Conservation (phyloP, 352 stramenopile species). For the Lagenidium giganteum region DNA sequence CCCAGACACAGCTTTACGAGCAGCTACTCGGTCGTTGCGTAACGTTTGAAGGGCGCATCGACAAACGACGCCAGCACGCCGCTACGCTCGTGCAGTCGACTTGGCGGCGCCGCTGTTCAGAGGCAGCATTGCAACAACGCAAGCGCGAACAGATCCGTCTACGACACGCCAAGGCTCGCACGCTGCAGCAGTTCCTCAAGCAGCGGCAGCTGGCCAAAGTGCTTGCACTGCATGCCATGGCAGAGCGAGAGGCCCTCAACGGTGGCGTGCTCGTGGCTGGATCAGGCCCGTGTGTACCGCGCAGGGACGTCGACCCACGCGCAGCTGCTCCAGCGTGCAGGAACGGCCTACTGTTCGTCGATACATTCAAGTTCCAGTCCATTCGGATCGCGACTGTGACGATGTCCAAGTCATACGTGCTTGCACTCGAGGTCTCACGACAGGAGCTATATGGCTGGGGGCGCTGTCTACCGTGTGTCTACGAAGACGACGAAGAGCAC, state of each 20-base stretch:
- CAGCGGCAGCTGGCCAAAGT: slow-evolving; percentile 37
- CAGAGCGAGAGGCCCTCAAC: slow-evolving; percentile 46
- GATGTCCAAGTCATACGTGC: slow-evolving; percentile 38
- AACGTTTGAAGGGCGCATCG: slow-evolving; percentile 38
- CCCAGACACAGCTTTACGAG: slow-evolving; percentile 41
- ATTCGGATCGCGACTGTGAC: slow-evolving; percentile 25
- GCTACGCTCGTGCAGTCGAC: slow-evolving; percentile 57
- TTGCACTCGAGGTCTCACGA: slow-evolving; percentile 34
- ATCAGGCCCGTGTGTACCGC: slow-evolving; percentile 29
- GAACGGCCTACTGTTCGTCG: slow-evolving; percentile 36
- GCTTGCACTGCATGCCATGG: slow-evolving; percentile 44
- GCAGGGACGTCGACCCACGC: background rate
- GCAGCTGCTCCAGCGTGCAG: background rate
- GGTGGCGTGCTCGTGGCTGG: slow-evolving; percentile 49
- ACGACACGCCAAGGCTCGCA: slow-evolving; percentile 36
- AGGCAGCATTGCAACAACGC: slow-evolving; percentile 17
- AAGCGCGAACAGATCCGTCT: slow-evolving; percentile 20
- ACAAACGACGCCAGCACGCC: slow-evolving; percentile 27
- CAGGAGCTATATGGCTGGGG: slow-evolving; percentile 52
- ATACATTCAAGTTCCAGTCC: slow-evolving; percentile 36
- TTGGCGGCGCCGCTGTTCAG: slow-evolving; percentile 49
- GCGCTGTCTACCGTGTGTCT: slow-evolving; percentile 37
- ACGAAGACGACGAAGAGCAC: slow-evolving; percentile 11
- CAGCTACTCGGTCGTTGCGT: slow-evolving; percentile 36
- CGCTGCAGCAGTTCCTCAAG: slow-evolving; percentile 49